Percentiles rank a stretch among this genome's conserved stretches.
Conservation (phyloP, 768 basidiomycete genomes). For the Suillus ampliporus region DNA sequence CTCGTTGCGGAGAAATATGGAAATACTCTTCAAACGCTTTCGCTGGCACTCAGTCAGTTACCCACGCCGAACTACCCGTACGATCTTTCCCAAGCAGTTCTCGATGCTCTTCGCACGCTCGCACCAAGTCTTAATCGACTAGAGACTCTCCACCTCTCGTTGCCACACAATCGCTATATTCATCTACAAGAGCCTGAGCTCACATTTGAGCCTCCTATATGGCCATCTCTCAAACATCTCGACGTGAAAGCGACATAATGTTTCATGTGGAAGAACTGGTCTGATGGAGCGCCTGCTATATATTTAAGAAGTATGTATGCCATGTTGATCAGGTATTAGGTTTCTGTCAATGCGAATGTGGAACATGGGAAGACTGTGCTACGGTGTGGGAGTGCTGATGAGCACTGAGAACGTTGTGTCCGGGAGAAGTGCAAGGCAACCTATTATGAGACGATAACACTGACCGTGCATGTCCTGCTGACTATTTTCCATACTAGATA, state of each 20-base stretch:
- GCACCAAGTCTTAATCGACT: background rate
- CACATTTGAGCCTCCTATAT: constrained; percentile 2
- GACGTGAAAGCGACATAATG: background rate
- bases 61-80: background rate
- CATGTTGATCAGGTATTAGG: background rate
- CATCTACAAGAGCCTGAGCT: background rate
- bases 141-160: background rate
- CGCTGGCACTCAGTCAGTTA: background rate
- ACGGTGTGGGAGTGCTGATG: background rate
- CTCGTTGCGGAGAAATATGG: background rate
- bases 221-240: constrained; percentile 1
- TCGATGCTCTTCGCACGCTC: background rate
- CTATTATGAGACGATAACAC: background rate
- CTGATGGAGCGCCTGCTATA: background rate
- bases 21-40: background rate
- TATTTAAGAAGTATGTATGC: background rate
- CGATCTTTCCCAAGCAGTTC: constrained; percentile 5
- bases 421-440: background rate
- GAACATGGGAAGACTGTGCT: background rate
- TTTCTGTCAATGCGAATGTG: background rate
- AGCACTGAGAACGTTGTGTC: background rate
- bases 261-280: background rate
- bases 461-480: background rate
- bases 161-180: constrained; percentile 1
- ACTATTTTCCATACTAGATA: background rate